Evolutionary conservation across 2,329 filamentous ascomycete species (phyloP).

Genomic region (Didymella exigua): DNA sequence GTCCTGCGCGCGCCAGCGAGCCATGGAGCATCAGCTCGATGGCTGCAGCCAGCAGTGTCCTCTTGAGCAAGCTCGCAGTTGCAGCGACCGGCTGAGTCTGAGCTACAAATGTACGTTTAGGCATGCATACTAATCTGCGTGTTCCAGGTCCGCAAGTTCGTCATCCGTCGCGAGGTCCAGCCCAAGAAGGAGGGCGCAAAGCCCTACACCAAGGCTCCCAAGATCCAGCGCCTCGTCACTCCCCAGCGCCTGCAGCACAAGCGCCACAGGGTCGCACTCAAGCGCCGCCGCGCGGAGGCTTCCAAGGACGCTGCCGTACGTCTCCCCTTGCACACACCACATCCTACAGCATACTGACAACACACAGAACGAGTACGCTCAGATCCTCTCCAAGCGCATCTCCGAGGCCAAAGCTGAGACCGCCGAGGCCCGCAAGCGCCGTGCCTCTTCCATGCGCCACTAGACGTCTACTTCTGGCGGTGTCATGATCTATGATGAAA

Average conservation of each 20-base stretch:
- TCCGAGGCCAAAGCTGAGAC: constrained; percentile 93
- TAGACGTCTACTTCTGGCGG: constrained; percentile 29
- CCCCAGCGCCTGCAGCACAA: constrained; percentile 99
- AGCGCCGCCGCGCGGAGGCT: constrained; percentile 96
- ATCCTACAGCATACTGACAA: constrained; percentile 15
- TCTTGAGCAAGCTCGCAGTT: background rate
- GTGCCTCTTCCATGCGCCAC: constrained; percentile 75
- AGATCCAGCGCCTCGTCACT: constrained; percentile 99
- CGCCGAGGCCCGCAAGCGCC: constrained; percentile 93
- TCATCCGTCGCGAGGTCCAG: constrained; percentile 97
- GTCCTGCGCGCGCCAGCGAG: background rate
- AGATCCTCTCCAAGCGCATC: constrained; percentile 96
- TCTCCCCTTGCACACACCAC: constrained; percentile 1
- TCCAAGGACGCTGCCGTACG: constrained; percentile 98
- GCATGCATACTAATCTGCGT: constrained; percentile 27
- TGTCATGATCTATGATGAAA: constrained; percentile 40
- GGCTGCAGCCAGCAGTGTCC: background rate
- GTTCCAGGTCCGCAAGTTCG: constrained; percentile 94
- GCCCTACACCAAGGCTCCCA: constrained; percentile 99
- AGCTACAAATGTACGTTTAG: constrained; percentile 34
- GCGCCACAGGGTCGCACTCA: constrained; percentile 96
- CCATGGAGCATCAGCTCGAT: background rate
- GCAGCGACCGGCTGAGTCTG: constrained; percentile 54
- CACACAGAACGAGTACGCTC: constrained; percentile 91
- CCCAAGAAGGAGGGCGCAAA: constrained; percentile 97